Conservation (phyloP, 768 basidiomycete species). For the Agaricus subrufescens region DNA sequence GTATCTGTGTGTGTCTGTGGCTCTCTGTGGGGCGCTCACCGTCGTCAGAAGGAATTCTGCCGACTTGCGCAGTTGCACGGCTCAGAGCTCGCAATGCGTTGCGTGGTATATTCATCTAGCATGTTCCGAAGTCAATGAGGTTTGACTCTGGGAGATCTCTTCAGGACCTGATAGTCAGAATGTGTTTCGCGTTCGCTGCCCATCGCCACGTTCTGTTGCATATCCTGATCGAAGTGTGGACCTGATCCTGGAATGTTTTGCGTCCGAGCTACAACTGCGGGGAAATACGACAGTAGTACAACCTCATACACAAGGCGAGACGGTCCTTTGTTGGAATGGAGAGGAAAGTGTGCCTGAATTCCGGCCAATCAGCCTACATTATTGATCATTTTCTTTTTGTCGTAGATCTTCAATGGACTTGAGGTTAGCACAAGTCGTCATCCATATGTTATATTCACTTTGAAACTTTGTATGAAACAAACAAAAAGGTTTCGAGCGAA, state of each 20-base stretch:
- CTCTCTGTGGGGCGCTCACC: not conserved
- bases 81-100: constrained; percentile 39
- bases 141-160: not conserved
- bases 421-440: constrained; percentile 38
- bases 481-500: constrained; percentile 40
- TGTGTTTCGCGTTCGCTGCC: not conserved
- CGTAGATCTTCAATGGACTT: constrained; percentile 72
- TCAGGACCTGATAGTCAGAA: constrained; percentile 66
- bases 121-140: not conserved
- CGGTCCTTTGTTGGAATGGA: constrained; percentile 83
- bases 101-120: constrained; percentile 45
- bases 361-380: not conserved
- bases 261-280: constrained; percentile 72
- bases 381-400: not conserved
- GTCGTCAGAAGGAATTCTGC: not conserved
- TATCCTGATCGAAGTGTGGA: not conserved
- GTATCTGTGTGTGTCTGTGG: constrained; percentile 2
- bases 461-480: not conserved
- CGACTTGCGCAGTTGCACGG: not conserved
- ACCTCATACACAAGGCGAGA: constrained; percentile 56
- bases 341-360: constrained; percentile 42
- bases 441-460: not conserved
- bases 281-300: constrained; percentile 57
- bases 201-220: not conserved
- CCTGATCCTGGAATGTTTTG: constrained; percentile 52